These are phyloP conservation scores for Claviceps africana DNA, from an alignment of 2,329 filamentous ascomycete species.

Conservation along the genomic window DNA sequence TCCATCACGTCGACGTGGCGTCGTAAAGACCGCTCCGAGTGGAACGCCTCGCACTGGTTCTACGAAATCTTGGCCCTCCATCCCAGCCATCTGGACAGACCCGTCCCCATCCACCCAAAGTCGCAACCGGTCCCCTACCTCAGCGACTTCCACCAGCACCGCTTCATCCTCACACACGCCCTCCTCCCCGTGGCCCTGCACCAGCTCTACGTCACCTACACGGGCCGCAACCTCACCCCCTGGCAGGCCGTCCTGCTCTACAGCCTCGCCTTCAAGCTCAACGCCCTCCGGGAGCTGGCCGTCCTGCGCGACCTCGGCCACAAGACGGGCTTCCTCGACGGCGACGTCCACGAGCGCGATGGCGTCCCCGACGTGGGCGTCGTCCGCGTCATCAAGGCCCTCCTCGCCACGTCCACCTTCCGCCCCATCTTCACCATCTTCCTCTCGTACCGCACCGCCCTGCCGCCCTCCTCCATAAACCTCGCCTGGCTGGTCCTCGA, in stretches of 20 bases:
- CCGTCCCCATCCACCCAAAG: constrained; percentile 4
- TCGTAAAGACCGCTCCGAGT: constrained; percentile 4
- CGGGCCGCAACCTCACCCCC: constrained; percentile 3
- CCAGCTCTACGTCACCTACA: constrained; percentile 4
- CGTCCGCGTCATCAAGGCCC: constrained; percentile 1
- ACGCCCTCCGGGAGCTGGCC: constrained; percentile 5
- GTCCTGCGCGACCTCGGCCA: constrained; percentile 2
- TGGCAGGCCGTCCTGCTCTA: constrained; percentile 5
- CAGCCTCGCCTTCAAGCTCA: constrained; percentile 4
- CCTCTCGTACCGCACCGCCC: neutral
- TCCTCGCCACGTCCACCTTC: constrained; percentile 2
- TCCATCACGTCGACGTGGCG: constrained; percentile 7
- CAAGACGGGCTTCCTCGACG: constrained; percentile 3
- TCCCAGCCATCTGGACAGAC: constrained; percentile 1
- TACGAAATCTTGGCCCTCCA: constrained; percentile 5
- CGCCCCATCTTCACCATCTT: constrained; percentile 4
- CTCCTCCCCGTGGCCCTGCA: constrained; percentile 4
- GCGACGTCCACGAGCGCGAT: constrained; percentile 5
- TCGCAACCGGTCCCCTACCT: constrained; percentile 4
- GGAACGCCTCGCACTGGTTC: constrained; percentile 4
- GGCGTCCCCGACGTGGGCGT: constrained; percentile 5
- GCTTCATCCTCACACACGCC: constrained; percentile 5
- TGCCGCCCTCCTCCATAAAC: constrained; percentile 2
- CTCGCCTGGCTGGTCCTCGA: neutral
- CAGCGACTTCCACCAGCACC: constrained; percentile 4